These are phyloP conservation scores for Linum lewisii DNA, from an alignment of 345 rosid genomes.

Conservation along the genomic window DNA sequence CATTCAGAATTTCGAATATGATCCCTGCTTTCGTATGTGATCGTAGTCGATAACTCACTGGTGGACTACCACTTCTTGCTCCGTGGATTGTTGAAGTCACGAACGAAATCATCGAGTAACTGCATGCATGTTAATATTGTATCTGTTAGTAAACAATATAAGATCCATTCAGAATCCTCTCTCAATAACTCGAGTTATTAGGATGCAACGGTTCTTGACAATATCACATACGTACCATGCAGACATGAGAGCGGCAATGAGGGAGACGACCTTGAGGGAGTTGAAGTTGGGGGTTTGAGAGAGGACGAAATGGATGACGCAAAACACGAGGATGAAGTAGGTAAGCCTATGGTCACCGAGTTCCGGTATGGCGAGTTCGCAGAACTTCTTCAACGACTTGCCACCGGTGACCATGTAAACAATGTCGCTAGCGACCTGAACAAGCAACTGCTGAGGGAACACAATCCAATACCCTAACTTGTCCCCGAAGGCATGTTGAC, in stretches of 20 bases:
- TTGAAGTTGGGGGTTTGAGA: conserved; percentile 28
- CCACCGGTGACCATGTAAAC: conserved; percentile 23
- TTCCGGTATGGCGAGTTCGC: not conserved
- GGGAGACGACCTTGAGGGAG: conserved; percentile 17
- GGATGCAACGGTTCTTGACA: too few relatives aligned
- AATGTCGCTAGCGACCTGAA: conserved; percentile 15
- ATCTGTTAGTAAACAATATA: too few relatives aligned
- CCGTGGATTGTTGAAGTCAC: conserved; percentile 10
- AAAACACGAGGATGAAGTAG: conserved; percentile 20
- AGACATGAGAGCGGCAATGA: conserved; percentile 25
- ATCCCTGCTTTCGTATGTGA: conserved; percentile 8
- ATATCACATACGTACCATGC: conserved; percentile 4
- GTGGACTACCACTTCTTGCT: not conserved
- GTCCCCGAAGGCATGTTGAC: conserved; percentile 20
- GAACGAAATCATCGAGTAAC: conserved; percentile 17
- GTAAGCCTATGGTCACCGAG: not conserved
- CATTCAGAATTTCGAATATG: conserved; percentile 15
- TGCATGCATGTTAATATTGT: not conserved
- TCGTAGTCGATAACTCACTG: not conserved
- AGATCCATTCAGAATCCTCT: too few relatives aligned
- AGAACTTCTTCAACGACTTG: conserved; percentile 8
- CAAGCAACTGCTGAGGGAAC: conserved; percentile 24
- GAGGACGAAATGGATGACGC: conserved; percentile 12
- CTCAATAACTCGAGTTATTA: too few relatives aligned
- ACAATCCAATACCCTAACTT: conserved; percentile 22